phyloP scores from a whole-genome alignment of 352 stramenopile genomes.

The Peronospora belbahrii region DNA sequence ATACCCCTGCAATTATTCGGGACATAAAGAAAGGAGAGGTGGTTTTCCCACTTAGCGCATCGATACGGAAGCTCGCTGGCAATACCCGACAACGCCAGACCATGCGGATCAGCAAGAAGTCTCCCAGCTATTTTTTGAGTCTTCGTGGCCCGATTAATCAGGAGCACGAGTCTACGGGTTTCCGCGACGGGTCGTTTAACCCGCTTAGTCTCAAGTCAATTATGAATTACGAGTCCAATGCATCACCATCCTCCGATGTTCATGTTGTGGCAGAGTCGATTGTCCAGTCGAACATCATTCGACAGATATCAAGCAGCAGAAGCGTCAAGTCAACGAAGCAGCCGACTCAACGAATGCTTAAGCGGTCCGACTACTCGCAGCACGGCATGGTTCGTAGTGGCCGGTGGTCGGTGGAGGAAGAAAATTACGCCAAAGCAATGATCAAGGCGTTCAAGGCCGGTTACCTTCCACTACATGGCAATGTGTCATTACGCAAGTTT shows the following conservation, averaged over 20 bases:
- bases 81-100: slow-evolving; percentile 54
- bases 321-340: slow-evolving; percentile 21
- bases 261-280: slow-evolving; percentile 17
- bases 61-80: slow-evolving; percentile 48
- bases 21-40: slow-evolving; percentile 39
- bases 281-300: slow-evolving; percentile 16
- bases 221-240: slow-evolving; percentile 52
- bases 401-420: slow-evolving; percentile 62
- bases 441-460: slow-evolving; percentile 71
- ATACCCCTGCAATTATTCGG: slow-evolving; percentile 46
- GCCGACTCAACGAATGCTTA: slow-evolving; percentile 43
- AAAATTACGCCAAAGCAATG: slow-evolving; percentile 78
- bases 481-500: slow-evolving; percentile 81
- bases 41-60: slow-evolving; percentile 40
- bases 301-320: slow-evolving; percentile 17
- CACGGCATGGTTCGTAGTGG: slow-evolving; percentile 63
- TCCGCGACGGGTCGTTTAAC: slow-evolving; percentile 39
- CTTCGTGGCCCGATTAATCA: slow-evolving; percentile 1
- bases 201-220: slow-evolving; percentile 63
- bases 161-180: slow-evolving; percentile 2
- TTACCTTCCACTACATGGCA: slow-evolving; percentile 67
- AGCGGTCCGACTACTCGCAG: slow-evolving; percentile 76
- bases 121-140: slow-evolving; percentile 29
- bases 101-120: slow-evolving; percentile 67
- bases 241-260: slow-evolving; percentile 11